Conservation (phyloP, 73 alveolate genomes). For the Breviolum minutum region DNA sequence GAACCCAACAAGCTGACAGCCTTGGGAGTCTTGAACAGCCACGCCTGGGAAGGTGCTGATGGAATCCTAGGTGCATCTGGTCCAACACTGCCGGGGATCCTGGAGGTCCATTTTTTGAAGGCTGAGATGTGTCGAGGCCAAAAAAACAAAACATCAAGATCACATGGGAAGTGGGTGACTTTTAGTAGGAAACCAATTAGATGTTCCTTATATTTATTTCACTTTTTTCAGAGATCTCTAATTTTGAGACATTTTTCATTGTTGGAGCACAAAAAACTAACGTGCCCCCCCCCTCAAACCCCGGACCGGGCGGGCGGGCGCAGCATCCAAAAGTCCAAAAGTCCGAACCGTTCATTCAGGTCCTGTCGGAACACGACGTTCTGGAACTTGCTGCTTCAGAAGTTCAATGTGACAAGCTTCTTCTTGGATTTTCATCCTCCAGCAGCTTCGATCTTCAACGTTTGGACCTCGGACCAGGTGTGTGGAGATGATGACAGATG, state of each 20-base stretch:
- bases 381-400: slow-evolving; percentile 49
- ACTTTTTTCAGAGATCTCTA: too few species aligned
- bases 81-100: slow-evolving; percentile 5
- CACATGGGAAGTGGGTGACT: too few species aligned
- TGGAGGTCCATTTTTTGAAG: too few species aligned
- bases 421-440: slow-evolving; percentile 71
- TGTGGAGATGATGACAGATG: neutral
- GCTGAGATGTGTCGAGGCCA: too few species aligned
- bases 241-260: too few species aligned
- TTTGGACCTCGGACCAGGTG: neutral
- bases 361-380: slow-evolving; percentile 84
- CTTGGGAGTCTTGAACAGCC: neutral
- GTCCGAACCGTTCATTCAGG: too few species aligned
- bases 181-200: too few species aligned
- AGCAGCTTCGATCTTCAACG: slow-evolving; percentile 32
- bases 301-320: neutral
- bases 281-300: too few species aligned
- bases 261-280: too few species aligned
- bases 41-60: slow-evolving; percentile 39
- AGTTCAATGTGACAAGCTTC: slow-evolving; percentile 29
- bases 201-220: too few species aligned
- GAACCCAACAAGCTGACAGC: too few species aligned
- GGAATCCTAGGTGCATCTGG: slow-evolving; percentile 81
- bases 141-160: too few species aligned
- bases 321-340: neutral